phyloP scores from a whole-genome alignment of 495 filamentous ascomycete genomes.

The Echria macrotheca region DNA sequence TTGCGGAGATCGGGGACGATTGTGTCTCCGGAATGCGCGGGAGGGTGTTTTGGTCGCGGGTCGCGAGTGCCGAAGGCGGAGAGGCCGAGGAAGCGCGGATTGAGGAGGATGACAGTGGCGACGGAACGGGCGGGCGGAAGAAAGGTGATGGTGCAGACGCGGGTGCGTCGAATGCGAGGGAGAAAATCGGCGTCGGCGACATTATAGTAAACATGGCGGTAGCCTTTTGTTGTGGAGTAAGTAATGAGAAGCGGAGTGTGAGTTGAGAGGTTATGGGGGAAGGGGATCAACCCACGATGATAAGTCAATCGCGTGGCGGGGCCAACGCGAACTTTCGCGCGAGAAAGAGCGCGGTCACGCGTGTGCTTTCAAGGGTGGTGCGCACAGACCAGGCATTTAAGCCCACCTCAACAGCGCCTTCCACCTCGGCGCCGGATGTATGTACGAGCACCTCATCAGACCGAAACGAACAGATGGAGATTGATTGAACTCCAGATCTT shows the following conservation, averaged over 20 bases:
- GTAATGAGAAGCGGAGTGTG: not conserved
- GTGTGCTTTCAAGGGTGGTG: too few relatives aligned
- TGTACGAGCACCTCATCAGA: too few relatives aligned
- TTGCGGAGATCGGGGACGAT: constrained; percentile 14
- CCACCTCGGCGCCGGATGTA: too few relatives aligned
- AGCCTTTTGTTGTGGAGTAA: not conserved
- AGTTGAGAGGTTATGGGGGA: too few relatives aligned
- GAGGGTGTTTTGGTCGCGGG: constrained; percentile 3
- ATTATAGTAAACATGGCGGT: constrained; percentile 17
- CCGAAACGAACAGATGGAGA: too few relatives aligned
- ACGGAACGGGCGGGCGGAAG: constrained; percentile 17
- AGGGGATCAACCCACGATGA: too few relatives aligned
- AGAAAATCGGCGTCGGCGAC: constrained; percentile 12
- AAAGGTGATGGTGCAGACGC: constrained; percentile 14
- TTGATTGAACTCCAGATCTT: too few relatives aligned
- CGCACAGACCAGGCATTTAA: too few relatives aligned
- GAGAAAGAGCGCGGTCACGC: too few relatives aligned
- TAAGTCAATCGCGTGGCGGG: too few relatives aligned
- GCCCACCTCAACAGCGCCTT: too few relatives aligned
- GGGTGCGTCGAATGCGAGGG: constrained; percentile 11
- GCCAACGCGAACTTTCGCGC: too few relatives aligned
- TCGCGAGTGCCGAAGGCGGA: not conserved
- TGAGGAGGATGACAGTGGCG: constrained; percentile 20
- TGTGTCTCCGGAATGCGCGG: constrained; percentile 6
- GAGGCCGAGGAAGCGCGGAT: constrained; percentile 15